Evolutionary conservation across 257 asterid species (phyloP), one percentile per base, ranked within the genome.

Genomic region (Solanum clarkiae): DNA sequence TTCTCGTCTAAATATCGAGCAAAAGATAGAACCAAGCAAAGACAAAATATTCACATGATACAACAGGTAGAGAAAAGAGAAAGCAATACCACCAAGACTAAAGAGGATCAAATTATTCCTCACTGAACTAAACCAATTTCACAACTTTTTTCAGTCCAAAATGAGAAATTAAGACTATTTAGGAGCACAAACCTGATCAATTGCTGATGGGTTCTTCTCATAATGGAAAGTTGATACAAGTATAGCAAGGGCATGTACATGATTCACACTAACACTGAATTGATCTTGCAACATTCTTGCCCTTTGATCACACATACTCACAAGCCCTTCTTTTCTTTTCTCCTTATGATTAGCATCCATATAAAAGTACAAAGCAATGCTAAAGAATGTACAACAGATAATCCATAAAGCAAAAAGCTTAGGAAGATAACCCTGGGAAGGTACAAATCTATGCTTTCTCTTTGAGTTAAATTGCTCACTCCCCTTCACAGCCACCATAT

Each of bases 271-370:
- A 84, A 96, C 98, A 88, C 88, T 92, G 85, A 96, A 96, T 65
- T 96, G 99, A 89, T 96, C 99, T 87, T 96, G 99, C 26, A 96
- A 87, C 98, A 96, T 93, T 82, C 99, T 93, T 9, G 99, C 97
- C 91, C 99, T 94, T 86, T 96, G 94, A 84, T 96, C 98, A 87
- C 99, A 96, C 97, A 95, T 92, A 72, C 94, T 91, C 74, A 92
- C 98, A 60, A 96, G 93, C 68, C 85, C 90, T 84, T 96, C 99
- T 51, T 90, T 93, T 87, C 99, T 91, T 81, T 87, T 96, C 90
- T 83, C 92, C 86, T 92, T 92, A 26, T 85, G 90, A 6, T 53
- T 90, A 72, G 86, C 93, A 81, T 94, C 95, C 90, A 90, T 45
- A 49, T 57, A 36, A 79, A 86, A 84, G 66, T 90, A 96, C 29